Evolutionary conservation across 1,139 yeast species (phyloP).

Genomic region (Taphrina wiesneri): DNA sequence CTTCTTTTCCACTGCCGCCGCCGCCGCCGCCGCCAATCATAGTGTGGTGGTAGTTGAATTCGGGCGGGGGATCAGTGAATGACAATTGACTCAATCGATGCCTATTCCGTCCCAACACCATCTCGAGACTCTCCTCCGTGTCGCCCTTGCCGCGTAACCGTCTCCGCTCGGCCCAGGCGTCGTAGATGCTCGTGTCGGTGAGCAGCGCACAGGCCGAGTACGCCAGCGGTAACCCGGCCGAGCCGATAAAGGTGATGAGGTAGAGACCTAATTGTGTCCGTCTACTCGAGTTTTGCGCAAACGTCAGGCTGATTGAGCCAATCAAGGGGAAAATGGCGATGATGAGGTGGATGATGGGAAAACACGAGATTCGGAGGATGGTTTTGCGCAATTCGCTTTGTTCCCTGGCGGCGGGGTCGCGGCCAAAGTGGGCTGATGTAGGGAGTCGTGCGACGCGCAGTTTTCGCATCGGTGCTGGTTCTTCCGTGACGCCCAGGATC

Average conservation of each 20-base stretch:
- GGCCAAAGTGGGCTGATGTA: conserved; percentile 16
- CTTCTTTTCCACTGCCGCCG: not conserved
- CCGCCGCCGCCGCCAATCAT: conserved; percentile 1
- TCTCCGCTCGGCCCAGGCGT: conserved; percentile 15
- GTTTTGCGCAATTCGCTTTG: conserved; percentile 14
- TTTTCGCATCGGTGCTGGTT: conserved; percentile 1
- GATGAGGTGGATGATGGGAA: conserved; percentile 23
- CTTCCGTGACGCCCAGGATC: not conserved
- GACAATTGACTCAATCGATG: conserved; percentile 17
- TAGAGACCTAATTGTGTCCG: conserved; percentile 6
- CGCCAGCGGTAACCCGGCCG: conserved; percentile 31
- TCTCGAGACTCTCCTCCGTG: conserved; percentile 17
- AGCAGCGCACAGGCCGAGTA: conserved; percentile 22
- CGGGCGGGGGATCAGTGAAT: not conserved
- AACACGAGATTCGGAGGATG: conserved; percentile 14
- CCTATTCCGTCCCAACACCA: conserved; percentile 20
- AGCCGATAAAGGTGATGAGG: conserved; percentile 13
- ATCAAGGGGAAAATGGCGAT: conserved; percentile 7
- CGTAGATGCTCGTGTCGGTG: conserved; percentile 26
- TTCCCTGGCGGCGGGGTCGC: conserved; percentile 10
- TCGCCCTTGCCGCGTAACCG: not conserved
- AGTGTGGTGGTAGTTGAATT: not conserved
- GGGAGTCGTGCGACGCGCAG: conserved; percentile 24
- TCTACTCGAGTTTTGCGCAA: conserved; percentile 1
- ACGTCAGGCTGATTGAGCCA: conserved; percentile 20